Base-by-base conservation (phyloP, 345 rosid genomes). In the Rhodamnia argentea region DNA sequence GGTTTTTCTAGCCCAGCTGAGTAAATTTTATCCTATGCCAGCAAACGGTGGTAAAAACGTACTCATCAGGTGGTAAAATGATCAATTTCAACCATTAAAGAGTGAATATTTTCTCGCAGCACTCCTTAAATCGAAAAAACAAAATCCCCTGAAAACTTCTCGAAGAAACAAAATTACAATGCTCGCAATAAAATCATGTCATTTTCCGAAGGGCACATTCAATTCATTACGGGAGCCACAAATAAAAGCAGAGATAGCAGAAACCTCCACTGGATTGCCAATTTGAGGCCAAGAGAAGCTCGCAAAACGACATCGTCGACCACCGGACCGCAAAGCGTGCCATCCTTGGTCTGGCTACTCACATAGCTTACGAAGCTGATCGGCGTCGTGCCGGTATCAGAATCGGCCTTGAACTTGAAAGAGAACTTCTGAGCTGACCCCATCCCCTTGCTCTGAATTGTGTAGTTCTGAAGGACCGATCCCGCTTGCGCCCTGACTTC, bases 271-370 rank as follows among this genome's bases (percentile, higher is more conserved):
- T 87, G 88, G n/a, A 87, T 86, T 86, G 82, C 87, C 14, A 86
- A 70, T 85, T 85, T 87, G 52, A 86, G 74, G 75, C 91, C 89
- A n/a, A 84, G 53, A n/a, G 91, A 89, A 86, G 90, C 87, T 81
- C 78, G 91, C 81, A 94, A 87, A 3, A 91, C 83, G 26, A 92
- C 93, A 74, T 91, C 90, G 84, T 94, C 97, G n/a, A 93, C 60
- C 84, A 93, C 90, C 13, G 95, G 96, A 23, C 96, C 94, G 81
- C 93, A 91, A 29, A 85, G 86, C 18, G 92, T 82, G n/a, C 93
- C 92, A 62, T 91, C 93, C 90, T 92, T 90, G 37, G 91, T 91
- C 85, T 87, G 89, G 85, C 86, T 85, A 54, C 76, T 86, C 40
- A 87, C 86, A 85, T 86, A 87, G 90, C 95, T 92, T n/a, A 91